Evolutionary conservation across 2,329 filamentous ascomycete species (phyloP).

Genomic region (Cercospora sp.): DNA sequence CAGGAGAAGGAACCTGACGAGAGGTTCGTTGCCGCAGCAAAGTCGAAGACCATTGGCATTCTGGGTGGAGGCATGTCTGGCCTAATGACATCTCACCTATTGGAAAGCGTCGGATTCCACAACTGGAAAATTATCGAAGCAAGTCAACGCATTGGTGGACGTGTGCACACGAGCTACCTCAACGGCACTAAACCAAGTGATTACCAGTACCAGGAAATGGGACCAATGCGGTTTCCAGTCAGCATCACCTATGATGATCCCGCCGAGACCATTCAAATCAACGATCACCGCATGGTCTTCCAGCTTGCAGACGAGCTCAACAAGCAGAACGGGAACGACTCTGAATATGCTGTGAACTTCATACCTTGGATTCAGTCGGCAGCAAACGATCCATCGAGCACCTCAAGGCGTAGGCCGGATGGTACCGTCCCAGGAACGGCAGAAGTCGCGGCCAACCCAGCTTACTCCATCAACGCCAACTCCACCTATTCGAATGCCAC

Average conservation of each 20-base stretch:
- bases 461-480: slow-evolving; percentile 29
- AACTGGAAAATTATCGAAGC: slow-evolving; percentile 65
- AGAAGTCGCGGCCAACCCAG: slow-evolving; percentile 49
- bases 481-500: slow-evolving; percentile 39
- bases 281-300: slow-evolving; percentile 65
- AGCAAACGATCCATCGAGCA: slow-evolving; percentile 56
- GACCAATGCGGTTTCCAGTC: slow-evolving; percentile 65
- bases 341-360: slow-evolving; percentile 56
- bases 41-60: slow-evolving; percentile 62
- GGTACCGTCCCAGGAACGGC: slow-evolving; percentile 56
- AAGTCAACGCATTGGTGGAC: slow-evolving; percentile 60
- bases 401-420: slow-evolving; percentile 50
- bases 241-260: slow-evolving; percentile 50
- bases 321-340: slow-evolving; percentile 56
- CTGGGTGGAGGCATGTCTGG: slow-evolving; percentile 67
- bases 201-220: slow-evolving; percentile 69
- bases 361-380: slow-evolving; percentile 62
- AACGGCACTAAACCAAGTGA: slow-evolving; percentile 58
- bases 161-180: slow-evolving; percentile 64
- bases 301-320: slow-evolving; percentile 63
- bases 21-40: slow-evolving; percentile 56
- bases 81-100: slow-evolving; percentile 56
- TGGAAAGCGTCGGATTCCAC: slow-evolving; percentile 57
- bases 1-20: slow-evolving; percentile 55
- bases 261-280: slow-evolving; percentile 60